Evolutionary conservation across 495 filamentous ascomycete genomes (phyloP).

Genomic region (Melanomma pulvis-pyrius): DNA sequence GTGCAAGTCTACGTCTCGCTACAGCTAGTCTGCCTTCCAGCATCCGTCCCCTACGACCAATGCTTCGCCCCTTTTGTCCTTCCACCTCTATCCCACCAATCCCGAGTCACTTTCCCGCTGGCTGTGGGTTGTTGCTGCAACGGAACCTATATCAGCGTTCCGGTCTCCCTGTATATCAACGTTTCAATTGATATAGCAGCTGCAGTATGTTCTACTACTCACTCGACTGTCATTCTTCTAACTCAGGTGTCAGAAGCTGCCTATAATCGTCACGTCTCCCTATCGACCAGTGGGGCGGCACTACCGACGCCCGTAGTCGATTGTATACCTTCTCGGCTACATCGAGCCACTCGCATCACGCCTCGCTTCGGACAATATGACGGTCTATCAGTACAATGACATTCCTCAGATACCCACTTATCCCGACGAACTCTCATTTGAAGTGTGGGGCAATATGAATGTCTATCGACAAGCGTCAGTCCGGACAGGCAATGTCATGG

Average conservation of each 20-base stretch:
- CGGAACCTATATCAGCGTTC: conserved; percentile 11
- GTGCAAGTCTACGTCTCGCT: conserved; percentile 28
- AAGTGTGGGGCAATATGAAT: conserved; percentile 3
- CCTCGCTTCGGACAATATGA: conserved; percentile 14
- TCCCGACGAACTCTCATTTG: conserved; percentile 6
- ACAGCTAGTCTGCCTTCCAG: conserved; percentile 18
- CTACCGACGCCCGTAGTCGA: not conserved
- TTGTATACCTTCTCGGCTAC: not conserved
- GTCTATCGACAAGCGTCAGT: not conserved
- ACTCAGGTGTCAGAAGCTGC: not conserved
- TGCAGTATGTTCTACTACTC: not conserved
- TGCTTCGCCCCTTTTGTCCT: conserved; percentile 38
- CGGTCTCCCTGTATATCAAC: not conserved
- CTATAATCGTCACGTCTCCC: not conserved
- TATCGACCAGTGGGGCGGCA: not conserved
- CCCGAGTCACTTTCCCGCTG: not conserved
- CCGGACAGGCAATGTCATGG: not conserved
- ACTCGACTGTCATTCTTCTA: not conserved
- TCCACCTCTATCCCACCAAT: conserved; percentile 8
- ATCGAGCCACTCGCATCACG: not conserved
- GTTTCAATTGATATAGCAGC: not conserved
- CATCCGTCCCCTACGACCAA: conserved; percentile 1
- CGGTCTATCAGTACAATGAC: conserved; percentile 24
- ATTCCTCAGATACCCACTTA: conserved; percentile 30
- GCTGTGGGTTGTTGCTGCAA: no score